Evolutionary conservation across 495 filamentous ascomycete genomes (phyloP), one percentile per base, ranked within the genome.

Genomic region (Aspergillus egyptiacus): DNA sequence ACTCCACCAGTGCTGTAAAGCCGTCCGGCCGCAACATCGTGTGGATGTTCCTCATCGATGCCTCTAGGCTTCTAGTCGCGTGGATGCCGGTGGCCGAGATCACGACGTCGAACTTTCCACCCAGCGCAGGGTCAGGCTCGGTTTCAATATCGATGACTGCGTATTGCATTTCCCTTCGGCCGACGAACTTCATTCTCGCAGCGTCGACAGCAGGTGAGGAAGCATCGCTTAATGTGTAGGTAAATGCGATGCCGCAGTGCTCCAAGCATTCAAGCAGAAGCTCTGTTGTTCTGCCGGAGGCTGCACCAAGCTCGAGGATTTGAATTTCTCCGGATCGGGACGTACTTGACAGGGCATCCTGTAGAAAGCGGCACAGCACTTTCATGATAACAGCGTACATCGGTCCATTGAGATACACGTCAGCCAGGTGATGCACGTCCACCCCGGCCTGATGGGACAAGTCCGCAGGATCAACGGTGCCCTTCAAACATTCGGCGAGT

Each of bases 301-400:
- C 73, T 10, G 59, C 72, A 11, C 72, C 72, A 18, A 76, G 50
- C 40, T 75, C 71, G 1, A 75, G 54, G 30, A 76, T 69, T 14
- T 58, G 54, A 10, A 70, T 11, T 6, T 38, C 11, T 8, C 34
- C 27, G 17, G 2, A 20, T 3, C 18, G 1, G 13, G 22, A 15
- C 15, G 22, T 2, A 14, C n/a, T 27, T 6, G 13, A 27, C 17
- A 51, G 33, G 3, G 38, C 31, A 3, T 50, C 32, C 14, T 15
- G 31, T 6, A 60, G 33, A 15, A 51, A 60, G n/a, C n/a, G 24
- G 19, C 2, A 36, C 19, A 55, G 13, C n/a, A 49, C 15, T 39
- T 28, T 31, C 0, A 23, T 35, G 18, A n/a, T 24, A 13, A 35
- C 40, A 1, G n/a, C 24, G 24, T 37, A 53, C 48, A 71, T 62